These are phyloP conservation scores for Mycena venus DNA, from an alignment of 768 basidiomycete genomes.

Conservation along the genomic window DNA sequence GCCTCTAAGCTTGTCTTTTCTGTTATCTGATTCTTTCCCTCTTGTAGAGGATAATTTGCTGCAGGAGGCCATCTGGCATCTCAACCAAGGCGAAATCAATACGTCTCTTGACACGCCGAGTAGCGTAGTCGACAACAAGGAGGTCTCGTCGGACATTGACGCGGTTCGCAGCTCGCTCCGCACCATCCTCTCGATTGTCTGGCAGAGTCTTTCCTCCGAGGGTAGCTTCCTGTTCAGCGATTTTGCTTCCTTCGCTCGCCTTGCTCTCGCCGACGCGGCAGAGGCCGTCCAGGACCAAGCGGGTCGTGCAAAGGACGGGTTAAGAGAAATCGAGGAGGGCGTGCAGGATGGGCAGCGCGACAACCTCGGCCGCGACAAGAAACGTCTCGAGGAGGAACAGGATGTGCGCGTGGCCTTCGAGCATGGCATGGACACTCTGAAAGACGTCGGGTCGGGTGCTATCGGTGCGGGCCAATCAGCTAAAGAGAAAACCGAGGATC, in stretches of 20 bases:
- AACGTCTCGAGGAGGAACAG: constrained; percentile 60
- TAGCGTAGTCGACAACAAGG: constrained; percentile 52
- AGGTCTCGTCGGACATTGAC: constrained; percentile 63
- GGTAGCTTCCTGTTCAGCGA: constrained; percentile 68
- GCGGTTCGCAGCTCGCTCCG: constrained; percentile 65
- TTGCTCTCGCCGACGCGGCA: constrained; percentile 76
- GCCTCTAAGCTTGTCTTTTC: background rate
- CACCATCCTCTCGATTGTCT: constrained; percentile 64
- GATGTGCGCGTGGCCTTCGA: constrained; percentile 72
- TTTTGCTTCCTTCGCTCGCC: constrained; percentile 73
- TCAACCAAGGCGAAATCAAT: constrained; percentile 66
- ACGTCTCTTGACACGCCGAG: constrained; percentile 49
- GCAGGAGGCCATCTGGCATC: constrained; percentile 76
- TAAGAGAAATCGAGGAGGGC: constrained; percentile 69
- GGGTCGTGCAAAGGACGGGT: constrained; percentile 60
- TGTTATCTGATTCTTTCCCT: constrained; percentile 4
- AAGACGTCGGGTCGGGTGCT: constrained; percentile 65
- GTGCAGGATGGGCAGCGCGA: constrained; percentile 74
- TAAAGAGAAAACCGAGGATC: constrained; percentile 57
- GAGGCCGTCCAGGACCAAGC: constrained; percentile 70
- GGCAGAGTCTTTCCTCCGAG: constrained; percentile 67
- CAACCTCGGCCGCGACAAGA: constrained; percentile 65
- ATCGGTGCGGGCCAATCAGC: constrained; percentile 68
- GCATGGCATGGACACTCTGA: constrained; percentile 76
- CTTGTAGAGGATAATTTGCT: constrained; percentile 76